Evolutionary conservation across 768 basidiomycete species (phyloP).

Genomic region (Clitopilus passeckerianus): DNA sequence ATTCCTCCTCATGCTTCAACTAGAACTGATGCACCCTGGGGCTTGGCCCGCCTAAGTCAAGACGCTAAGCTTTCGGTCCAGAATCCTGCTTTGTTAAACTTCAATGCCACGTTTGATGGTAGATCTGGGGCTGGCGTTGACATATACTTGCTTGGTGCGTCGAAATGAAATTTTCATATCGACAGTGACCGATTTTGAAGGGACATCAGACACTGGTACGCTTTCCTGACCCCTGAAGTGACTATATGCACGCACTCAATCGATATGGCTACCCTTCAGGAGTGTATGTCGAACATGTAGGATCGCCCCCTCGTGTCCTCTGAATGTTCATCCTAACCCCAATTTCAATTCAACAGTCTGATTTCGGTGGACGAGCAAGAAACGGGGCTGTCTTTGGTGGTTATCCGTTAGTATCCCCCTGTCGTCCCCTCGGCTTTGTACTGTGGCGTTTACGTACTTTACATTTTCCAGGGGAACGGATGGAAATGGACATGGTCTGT

Average conservation of each 20-base stretch:
- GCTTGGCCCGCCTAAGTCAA: conserved; percentile 13
- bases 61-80: conserved; percentile 9
- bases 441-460: neutral
- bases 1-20: neutral
- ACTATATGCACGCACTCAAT: neutral
- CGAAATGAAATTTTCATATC: too few species aligned
- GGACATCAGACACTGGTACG: conserved; percentile 8
- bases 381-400: conserved; percentile 16
- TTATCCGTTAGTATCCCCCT: conserved; percentile 8
- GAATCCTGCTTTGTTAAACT: conserved; percentile 12
- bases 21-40: conserved; percentile 13
- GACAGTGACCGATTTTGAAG: too few species aligned
- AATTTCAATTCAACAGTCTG: conserved; percentile 2
- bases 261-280: neutral
- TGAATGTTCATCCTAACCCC: neutral
- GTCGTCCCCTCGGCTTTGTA: neutral
- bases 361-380: conserved; percentile 16
- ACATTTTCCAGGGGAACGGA: conserved; percentile 4
- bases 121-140: conserved; percentile 14
- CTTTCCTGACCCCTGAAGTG: neutral
- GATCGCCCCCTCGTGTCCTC: neutral
- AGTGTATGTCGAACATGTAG: conserved; percentile 4
- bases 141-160: conserved; percentile 15
- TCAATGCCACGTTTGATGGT: conserved; percentile 8
- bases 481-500: conserved; percentile 12